Evolutionary conservation across 176 grass and related monocot genomes (phyloP).

Genomic region (Lolium multiflorum): DNA sequence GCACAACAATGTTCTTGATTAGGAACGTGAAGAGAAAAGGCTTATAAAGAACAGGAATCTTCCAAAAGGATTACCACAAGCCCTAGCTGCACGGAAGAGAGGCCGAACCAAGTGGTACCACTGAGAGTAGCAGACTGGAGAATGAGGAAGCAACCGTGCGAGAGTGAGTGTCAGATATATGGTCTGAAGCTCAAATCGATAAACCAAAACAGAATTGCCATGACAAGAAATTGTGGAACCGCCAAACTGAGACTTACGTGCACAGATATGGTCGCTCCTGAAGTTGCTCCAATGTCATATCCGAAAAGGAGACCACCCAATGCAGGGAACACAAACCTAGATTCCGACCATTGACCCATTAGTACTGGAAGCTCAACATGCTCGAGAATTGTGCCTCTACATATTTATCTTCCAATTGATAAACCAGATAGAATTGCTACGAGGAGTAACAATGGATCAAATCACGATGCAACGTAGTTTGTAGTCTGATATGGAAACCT

Average conservation of each 20-base stretch:
- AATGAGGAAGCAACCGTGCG: slow-evolving; percentile 49
- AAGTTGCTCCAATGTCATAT: slow-evolving; percentile 93
- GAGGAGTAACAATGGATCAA: neutral
- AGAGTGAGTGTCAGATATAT: neutral
- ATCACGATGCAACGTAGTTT: neutral
- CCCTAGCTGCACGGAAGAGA: slow-evolving; percentile 85
- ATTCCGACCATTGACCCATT: slow-evolving; percentile 41
- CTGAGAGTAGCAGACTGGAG: slow-evolving; percentile 90
- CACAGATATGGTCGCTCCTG: slow-evolving; percentile 86
- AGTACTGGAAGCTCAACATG: slow-evolving; percentile 12
- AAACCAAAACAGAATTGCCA: too few relatives aligned
- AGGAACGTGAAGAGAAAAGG: neutral
- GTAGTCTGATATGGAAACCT: neutral
- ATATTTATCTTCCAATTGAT: neutral
- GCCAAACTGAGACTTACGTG: slow-evolving; percentile 56
- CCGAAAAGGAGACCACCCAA: slow-evolving; percentile 93
- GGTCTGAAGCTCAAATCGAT: too few relatives aligned
- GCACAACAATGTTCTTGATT: neutral
- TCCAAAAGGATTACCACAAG: slow-evolving; percentile 71
- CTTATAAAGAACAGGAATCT: neutral
- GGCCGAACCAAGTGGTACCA: slow-evolving; percentile 86
- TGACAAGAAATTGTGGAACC: neutral
- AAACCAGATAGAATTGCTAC: neutral
- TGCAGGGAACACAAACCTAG: slow-evolving; percentile 93
- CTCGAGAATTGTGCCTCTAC: neutral